Conservation (phyloP, 1,284 basidiomycete species). For the Irpex sp. region DNA sequence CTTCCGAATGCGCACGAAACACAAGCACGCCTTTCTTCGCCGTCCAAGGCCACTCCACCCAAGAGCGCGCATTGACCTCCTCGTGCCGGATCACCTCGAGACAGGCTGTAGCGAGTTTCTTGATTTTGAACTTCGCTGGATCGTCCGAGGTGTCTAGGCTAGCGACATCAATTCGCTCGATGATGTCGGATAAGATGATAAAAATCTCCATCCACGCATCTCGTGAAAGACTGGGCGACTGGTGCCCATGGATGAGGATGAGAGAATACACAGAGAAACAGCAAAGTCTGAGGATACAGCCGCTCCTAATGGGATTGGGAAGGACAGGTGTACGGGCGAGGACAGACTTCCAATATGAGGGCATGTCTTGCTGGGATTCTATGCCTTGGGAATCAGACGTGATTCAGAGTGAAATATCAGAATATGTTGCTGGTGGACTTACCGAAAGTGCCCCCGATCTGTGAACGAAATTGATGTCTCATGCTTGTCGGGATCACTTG, state of each 20-base stretch:
- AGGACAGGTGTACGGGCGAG: not conserved
- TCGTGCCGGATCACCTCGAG: not conserved
- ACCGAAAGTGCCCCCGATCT: not conserved
- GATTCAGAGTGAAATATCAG: not conserved
- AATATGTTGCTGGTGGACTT: not conserved
- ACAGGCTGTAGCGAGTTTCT: not conserved
- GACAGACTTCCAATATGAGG: not conserved
- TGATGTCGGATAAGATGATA: not conserved
- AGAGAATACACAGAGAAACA: not conserved
- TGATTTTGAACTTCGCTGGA: not conserved
- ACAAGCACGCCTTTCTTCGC: not conserved
- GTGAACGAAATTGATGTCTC: not conserved
- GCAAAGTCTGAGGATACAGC: not conserved
- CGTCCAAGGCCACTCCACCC: not conserved
- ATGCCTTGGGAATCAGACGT: not conserved
- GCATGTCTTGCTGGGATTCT: not conserved
- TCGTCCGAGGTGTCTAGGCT: not conserved
- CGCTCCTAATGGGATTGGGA: not conserved
- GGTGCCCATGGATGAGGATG: not conserved
- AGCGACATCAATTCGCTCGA: not conserved
- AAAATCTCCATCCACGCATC: not conserved
- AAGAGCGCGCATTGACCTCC: not conserved
- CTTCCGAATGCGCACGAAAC: not conserved
- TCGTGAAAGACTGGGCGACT: not conserved
- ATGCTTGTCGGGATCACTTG: not conserved